A percentile compares a stretch with the other conserved stretches of the same genome.
These are phyloP conservation scores for Phaeolepiota aurea DNA, from an alignment of 768 basidiomycete genomes.

Conservation along the genomic window DNA sequence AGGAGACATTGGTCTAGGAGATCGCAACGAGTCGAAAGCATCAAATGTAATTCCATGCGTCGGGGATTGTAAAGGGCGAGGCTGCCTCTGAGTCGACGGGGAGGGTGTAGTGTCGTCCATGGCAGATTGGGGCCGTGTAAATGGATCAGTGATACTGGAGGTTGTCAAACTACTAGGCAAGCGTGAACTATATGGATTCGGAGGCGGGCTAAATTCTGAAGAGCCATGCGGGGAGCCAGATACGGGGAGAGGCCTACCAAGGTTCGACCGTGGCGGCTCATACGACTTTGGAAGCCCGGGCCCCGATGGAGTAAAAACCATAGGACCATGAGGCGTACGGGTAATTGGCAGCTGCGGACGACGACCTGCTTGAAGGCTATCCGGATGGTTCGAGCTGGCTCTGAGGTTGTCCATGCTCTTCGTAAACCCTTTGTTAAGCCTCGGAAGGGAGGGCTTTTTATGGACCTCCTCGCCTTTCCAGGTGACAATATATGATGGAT, in stretches of 20 bases:
- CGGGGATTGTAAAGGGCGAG: constrained; percentile 27
- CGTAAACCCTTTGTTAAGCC: constrained; percentile 20
- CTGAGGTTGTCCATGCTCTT: constrained; percentile 56
- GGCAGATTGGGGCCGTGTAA: constrained; percentile 57
- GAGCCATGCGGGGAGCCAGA: constrained; percentile 27
- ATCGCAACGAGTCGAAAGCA: constrained; percentile 23
- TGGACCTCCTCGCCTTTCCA: constrained; percentile 42
- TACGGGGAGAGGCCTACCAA: constrained; percentile 30
- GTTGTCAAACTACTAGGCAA: constrained; percentile 20
- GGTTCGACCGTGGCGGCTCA: constrained; percentile 25
- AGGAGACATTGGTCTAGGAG: constrained; percentile 26
- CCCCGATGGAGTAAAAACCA: constrained; percentile 13
- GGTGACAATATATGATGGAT: constrained; percentile 35
- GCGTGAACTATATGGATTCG: constrained; percentile 5
- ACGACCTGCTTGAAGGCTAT: constrained; percentile 19
- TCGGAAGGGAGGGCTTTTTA: constrained; percentile 20
- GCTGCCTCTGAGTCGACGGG: constrained; percentile 23
- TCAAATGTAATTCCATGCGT: constrained; percentile 25
- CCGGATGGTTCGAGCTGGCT: constrained; percentile 21
- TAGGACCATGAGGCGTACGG: constrained; percentile 14
- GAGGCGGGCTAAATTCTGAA: constrained; percentile 21
- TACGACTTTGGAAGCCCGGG: constrained; percentile 33
- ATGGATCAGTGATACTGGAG: constrained; percentile 47
- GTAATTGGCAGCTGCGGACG: constrained; percentile 27
- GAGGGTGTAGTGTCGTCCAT: constrained; percentile 38